Base-by-base conservation (phyloP, 148 eudicot genomes). In the Polygonum aviculare region DNA sequence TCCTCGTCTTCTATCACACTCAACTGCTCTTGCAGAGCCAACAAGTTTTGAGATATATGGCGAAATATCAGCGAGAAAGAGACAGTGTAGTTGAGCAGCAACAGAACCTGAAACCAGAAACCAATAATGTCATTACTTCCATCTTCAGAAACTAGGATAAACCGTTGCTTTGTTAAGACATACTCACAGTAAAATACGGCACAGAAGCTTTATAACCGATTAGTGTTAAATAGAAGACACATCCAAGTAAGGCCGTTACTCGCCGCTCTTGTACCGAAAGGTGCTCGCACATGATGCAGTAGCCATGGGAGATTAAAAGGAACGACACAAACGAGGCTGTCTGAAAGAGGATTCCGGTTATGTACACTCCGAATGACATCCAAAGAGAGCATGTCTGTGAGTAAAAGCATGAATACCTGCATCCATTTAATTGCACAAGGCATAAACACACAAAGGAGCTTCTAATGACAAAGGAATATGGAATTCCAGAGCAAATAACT, bases 351-450 rank as follows among this genome's bases (percentile, higher is more conserved):
- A 89, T 87, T 74, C 97, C 97, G 12, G 94, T 90, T 52, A 95
- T 82, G 71, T 92, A 95, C 57, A 87, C 97, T 47, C 98, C 98
- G 74, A 95, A 95, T 19, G 98, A 92, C 88, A 95, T 88, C 98
- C 98, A 92, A 21, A 95, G 77, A 47, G 98, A 95, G 80, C 98
- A 95, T 78, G 83, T 77, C 52, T 92, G 90, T 44, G 84, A 81
- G 82, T 90, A 86, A 76, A 92, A 88, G 83, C 96, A 95, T 4
- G 99, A 89, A 81, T 92, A 87, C 99, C 97, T 90, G 83, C 41
- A 67, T 63, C 5, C 39, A 63, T 57, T 6, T 44, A 10, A 7
- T 44, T 44, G 47, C 10, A 7, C 22, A 57, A 57, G 19, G 55
- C n/a, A 50, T 50, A 7, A 21, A 19, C 21, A 57, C n/a, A 51